Conservation (phyloP, 2,329 filamentous ascomycete species). For the Phialophora macrospora region DNA sequence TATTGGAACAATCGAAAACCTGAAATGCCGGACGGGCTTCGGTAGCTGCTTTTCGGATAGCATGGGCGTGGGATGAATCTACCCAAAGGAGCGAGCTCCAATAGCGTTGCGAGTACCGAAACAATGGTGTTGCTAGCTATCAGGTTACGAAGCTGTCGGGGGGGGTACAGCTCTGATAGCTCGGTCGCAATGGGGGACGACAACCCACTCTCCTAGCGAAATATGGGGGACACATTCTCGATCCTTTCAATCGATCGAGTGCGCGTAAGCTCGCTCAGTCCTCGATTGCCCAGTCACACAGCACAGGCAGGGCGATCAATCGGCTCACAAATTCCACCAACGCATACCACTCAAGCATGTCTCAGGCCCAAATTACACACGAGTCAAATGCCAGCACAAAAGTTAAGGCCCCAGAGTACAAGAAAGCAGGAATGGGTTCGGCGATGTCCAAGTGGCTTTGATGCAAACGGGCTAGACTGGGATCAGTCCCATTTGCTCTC, state of each 20-base stretch:
- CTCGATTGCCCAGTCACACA: constrained; percentile 9
- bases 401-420: constrained; percentile 8
- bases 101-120: constrained; percentile 1
- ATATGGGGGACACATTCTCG: constrained; percentile 16
- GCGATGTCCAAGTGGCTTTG: constrained; percentile 7
- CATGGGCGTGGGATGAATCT: constrained; percentile 13
- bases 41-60: constrained; percentile 5
- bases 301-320: constrained; percentile 29
- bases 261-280: constrained; percentile 17
- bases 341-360: constrained; percentile 27
- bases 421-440: constrained; percentile 9
- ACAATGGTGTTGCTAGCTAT: constrained; percentile 10
- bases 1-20: constrained; percentile 13
- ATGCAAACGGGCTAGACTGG: constrained; percentile 10
- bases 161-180: neutral
- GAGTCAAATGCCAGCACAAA: constrained; percentile 13
- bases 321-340: constrained; percentile 18
- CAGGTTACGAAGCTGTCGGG: neutral
- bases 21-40: constrained; percentile 8
- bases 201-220: constrained; percentile 11
- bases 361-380: constrained; percentile 14
- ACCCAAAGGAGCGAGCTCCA: neutral
- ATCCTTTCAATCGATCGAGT: constrained; percentile 22
- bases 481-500: constrained; percentile 13
- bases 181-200: neutral